Percentiles rank a stretch among this genome's conserved stretches.
These are phyloP conservation scores for Alternaria consortialis DNA, from an alignment of 2,329 filamentous ascomycete genomes.

Conservation along the genomic window DNA sequence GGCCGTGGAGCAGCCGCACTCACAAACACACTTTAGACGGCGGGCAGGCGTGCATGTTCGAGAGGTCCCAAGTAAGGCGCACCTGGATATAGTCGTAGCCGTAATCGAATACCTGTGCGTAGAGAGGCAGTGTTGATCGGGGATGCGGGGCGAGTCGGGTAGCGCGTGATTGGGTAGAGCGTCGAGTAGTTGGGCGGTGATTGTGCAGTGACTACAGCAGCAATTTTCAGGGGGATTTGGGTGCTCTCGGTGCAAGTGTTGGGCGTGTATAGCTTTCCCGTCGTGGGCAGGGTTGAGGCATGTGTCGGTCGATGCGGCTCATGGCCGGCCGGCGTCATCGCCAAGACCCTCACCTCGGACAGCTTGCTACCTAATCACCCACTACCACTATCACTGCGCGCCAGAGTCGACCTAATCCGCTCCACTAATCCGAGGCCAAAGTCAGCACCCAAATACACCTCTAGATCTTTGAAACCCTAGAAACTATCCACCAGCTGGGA, in stretches of 20 bases:
- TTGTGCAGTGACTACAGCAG: background rate
- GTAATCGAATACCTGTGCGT: constrained; percentile 19
- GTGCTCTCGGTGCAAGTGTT: background rate
- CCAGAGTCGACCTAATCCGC: background rate
- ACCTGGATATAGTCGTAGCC: constrained; percentile 3
- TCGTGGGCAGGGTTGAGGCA: constrained; percentile 13
- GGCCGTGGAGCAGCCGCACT: constrained; percentile 52
- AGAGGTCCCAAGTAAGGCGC: constrained; percentile 6
- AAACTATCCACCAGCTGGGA: background rate
- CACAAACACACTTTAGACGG: constrained; percentile 44
- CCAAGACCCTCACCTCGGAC: constrained; percentile 14
- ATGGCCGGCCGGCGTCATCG: constrained; percentile 21
- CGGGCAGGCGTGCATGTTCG: constrained; percentile 37
- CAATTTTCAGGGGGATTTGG: background rate
- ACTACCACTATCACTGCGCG: constrained; percentile 9
- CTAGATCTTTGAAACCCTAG: background rate
- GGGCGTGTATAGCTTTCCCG: constrained; percentile 7
- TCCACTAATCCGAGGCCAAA: background rate
- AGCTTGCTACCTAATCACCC: constrained; percentile 22
- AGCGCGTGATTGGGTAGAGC: constrained; percentile 3
- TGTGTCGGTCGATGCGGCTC: constrained; percentile 18
- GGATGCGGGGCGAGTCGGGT: constrained; percentile 17
- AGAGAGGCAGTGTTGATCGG: constrained; percentile 8
- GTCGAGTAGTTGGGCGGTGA: background rate
- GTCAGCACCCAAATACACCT: no score